phyloP scores from a whole-genome alignment of 2,329 filamentous ascomycete species.

The Fusarium sterilihyphosum region DNA sequence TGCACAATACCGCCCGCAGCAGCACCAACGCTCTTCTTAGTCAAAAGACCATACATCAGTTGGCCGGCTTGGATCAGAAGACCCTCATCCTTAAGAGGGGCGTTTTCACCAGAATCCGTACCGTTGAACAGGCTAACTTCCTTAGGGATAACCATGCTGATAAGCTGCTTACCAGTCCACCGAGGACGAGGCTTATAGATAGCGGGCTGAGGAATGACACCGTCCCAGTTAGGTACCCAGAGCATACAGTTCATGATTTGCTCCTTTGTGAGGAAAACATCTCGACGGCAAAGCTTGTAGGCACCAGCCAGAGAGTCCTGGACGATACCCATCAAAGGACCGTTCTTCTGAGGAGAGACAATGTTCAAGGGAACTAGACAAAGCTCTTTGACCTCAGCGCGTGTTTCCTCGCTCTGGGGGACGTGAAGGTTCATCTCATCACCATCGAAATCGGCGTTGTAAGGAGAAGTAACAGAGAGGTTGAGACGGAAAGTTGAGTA shows the following conservation, averaged over 20 bases:
- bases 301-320: constrained; percentile 96
- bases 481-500: constrained; percentile 99
- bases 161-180: constrained; percentile 98
- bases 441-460: constrained; percentile 99
- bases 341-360: constrained; percentile 96
- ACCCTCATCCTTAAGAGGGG: constrained; percentile 78
- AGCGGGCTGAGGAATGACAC: constrained; percentile 90
- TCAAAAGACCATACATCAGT: constrained; percentile 88
- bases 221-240: constrained; percentile 98
- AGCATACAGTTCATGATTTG: constrained; percentile 96
- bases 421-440: constrained; percentile 99
- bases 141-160: constrained; percentile 89
- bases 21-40: constrained; percentile 94
- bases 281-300: constrained; percentile 95
- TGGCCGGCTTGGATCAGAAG: constrained; percentile 87
- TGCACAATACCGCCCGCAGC: constrained; percentile 91
- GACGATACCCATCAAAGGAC: constrained; percentile 98
- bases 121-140: constrained; percentile 80
- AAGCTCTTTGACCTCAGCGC: constrained; percentile 91
- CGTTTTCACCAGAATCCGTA: constrained; percentile 69
- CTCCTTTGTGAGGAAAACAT: constrained; percentile 89
- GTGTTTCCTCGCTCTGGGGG: constrained; percentile 95
- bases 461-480: constrained; percentile 95
- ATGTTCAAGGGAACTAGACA: constrained; percentile 99
- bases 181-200: constrained; percentile 91